Conservation (phyloP, 371 early-diverging fungal species). For the Mucor circinelloides region DNA sequence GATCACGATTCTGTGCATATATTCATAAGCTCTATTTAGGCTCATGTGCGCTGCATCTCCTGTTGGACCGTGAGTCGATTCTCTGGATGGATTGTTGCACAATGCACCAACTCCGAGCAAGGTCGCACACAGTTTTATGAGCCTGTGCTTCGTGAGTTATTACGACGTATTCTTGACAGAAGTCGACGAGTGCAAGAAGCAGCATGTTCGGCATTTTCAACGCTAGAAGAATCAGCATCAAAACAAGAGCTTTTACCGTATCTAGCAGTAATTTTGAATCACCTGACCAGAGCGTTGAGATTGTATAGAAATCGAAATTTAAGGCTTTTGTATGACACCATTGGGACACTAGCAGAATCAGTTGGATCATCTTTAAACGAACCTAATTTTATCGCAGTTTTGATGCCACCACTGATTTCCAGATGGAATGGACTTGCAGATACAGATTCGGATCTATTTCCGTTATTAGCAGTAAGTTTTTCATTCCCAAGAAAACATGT, state of each 20-base stretch:
- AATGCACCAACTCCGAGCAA: slow-evolving; percentile 51
- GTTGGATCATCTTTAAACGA: slow-evolving; percentile 82
- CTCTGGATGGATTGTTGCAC: slow-evolving; percentile 80
- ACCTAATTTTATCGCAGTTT: slow-evolving; percentile 68
- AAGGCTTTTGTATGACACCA: slow-evolving; percentile 89
- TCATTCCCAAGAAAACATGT: not conserved
- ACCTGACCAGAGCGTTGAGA: slow-evolving; percentile 75
- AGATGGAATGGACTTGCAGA: slow-evolving; percentile 82
- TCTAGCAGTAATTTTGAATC: slow-evolving; percentile 77
- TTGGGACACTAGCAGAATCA: slow-evolving; percentile 91
- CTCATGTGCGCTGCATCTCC: slow-evolving; percentile 89
- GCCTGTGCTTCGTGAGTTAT: slow-evolving; percentile 79
- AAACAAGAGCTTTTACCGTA: slow-evolving; percentile 77
- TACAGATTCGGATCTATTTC: slow-evolving; percentile 86
- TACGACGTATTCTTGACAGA: slow-evolving; percentile 80
- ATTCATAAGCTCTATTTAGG: slow-evolving; percentile 43
- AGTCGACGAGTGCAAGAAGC: slow-evolving; percentile 96
- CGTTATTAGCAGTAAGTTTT: slow-evolving; percentile 78
- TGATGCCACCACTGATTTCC: slow-evolving; percentile 86
- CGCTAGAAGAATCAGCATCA: slow-evolving; percentile 87
- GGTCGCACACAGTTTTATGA: slow-evolving; percentile 74
- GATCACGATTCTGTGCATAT: not conserved
- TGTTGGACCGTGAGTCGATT: slow-evolving; percentile 97
- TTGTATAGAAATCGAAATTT: slow-evolving; percentile 90
- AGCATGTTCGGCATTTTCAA: slow-evolving; percentile 93